Percentiles rank a stretch among this genome's conserved stretches.
Evolutionary conservation across 2,329 filamentous ascomycete genomes (phyloP).

Genomic region (Dryadomyces quercivorus): DNA sequence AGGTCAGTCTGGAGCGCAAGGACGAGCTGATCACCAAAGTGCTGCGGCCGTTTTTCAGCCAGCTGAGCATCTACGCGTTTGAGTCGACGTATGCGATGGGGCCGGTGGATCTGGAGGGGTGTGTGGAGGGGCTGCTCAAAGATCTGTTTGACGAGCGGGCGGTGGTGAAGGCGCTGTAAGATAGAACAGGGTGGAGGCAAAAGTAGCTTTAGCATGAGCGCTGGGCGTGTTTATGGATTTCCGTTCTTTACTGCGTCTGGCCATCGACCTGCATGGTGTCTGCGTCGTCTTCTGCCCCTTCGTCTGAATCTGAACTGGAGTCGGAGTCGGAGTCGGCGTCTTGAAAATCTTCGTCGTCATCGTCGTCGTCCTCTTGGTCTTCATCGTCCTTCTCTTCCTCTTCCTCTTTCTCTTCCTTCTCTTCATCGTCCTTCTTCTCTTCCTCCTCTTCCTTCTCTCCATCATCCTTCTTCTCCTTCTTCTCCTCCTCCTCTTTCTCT

Average conservation of each 20-base stretch:
- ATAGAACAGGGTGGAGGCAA: neutral
- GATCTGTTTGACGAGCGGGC: conserved; percentile 73
- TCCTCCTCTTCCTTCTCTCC: neutral
- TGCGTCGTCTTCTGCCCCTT: too few species aligned
- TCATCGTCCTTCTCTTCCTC: neutral
- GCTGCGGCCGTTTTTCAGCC: conserved; percentile 76
- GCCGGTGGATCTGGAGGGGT: conserved; percentile 50
- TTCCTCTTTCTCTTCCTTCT: neutral
- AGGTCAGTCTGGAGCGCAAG: conserved; percentile 44
- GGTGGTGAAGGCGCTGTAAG: conserved; percentile 46
- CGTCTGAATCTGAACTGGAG: neutral
- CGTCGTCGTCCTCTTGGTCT: neutral
- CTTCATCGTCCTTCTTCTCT: neutral
- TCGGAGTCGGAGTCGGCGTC: neutral
- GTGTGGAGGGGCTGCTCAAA: conserved; percentile 49
- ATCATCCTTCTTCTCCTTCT: too few species aligned
- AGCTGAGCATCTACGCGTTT: conserved; percentile 86
- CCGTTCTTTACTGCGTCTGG: neutral
- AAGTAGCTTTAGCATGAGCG: neutral
- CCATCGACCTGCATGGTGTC: too few species aligned
- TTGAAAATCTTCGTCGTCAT: neutral
- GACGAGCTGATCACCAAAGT: conserved; percentile 65
- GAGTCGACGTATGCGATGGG: conserved; percentile 87
- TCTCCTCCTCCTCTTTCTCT: neutral
- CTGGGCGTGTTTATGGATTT: neutral